Evolutionary conservation across 352 stramenopile genomes (phyloP), one percentile per base, ranked within the genome.

Genomic region (Phytophthora fragariaefolia): DNA sequence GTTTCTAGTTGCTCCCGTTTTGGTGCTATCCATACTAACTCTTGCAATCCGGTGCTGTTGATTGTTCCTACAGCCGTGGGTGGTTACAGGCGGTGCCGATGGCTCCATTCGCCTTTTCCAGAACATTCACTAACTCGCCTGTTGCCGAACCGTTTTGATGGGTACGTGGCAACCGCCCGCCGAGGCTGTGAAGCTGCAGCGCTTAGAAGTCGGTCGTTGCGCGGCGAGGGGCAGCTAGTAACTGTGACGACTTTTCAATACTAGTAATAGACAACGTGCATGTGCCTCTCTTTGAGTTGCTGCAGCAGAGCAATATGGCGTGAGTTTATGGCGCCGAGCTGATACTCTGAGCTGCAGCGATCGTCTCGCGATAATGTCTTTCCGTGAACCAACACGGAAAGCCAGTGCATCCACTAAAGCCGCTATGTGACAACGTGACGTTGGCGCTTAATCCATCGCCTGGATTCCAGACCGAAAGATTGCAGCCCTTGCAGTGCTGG

Each of bases 81-180:
- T 98, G 28, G 97, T 98, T 58, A 98, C 95, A 30, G 93, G 84
- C 55, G 97, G 97, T 42, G 96, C 96, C 1, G 97, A 99, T 77
- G 95, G 96, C 51, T 90, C 83, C 42, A 97, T 99, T 63, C 92
- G 97, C 51, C 85, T 99, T 51, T 99, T 97, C 77, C 96, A 99
- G 76, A 98, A 99, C 83, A 97, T 99, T 86, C 91, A 97, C 70
- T 96, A 89, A 71, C 30, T 57, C 52, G 43, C 32, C 27, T 24
- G 38, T 64, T 69, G 46, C 34, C 24, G 18, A 22, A 58, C 17
- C 30, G 40, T 48, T 48, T 48, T 27, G 56, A 54, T 40, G 43
- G 26, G 51, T 57, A 4, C 15, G 46, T 59, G 18, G 57, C 58
- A 59, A 70, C 47, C 47, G 28, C 46, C 46, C 36, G 34, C 24